These are phyloP conservation scores for Epichloe sp. DNA, from an alignment of 2,329 filamentous ascomycete species.

Conservation along the genomic window DNA sequence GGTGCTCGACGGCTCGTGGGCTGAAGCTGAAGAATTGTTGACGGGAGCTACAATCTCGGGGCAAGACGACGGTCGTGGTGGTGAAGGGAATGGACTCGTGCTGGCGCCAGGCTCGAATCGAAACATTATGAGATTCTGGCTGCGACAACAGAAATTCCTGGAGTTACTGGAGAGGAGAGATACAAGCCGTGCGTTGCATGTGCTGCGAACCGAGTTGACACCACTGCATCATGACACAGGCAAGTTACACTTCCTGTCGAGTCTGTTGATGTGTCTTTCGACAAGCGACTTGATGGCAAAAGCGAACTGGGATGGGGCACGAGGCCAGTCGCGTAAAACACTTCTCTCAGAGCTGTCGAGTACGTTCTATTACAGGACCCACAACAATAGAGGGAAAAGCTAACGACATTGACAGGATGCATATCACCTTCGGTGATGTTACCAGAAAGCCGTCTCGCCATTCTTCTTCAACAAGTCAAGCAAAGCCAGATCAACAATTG, in stretches of 20 bases:
- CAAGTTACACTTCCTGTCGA: constrained; percentile 72
- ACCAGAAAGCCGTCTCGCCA: constrained; percentile 75
- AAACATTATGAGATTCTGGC: constrained; percentile 71
- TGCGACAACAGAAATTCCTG: constrained; percentile 89
- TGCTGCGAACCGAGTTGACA: constrained; percentile 79
- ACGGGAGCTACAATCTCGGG: constrained; percentile 33
- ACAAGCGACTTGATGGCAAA: constrained; percentile 62
- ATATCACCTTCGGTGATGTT: constrained; percentile 97
- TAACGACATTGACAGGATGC: constrained; percentile 41
- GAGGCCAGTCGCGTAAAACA: constrained; percentile 57
- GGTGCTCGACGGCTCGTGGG: constrained; percentile 70
- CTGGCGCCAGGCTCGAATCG: constrained; percentile 63
- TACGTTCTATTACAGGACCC: constrained; percentile 28
- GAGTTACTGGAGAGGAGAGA: constrained; percentile 74
- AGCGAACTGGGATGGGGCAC: constrained; percentile 75
- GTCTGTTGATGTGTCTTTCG: constrained; percentile 78
- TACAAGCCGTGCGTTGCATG: constrained; percentile 58
- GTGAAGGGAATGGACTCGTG: constrained; percentile 47
- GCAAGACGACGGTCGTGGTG: constrained; percentile 19
- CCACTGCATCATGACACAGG: constrained; percentile 68
- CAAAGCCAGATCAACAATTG: constrained; percentile 71
- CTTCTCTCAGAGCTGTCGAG: constrained; percentile 75
- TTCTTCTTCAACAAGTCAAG: constrained; percentile 73
- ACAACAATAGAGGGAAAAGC: background rate
- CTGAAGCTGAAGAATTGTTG: constrained; percentile 70